Evolutionary conservation across 306 rosid species (phyloP), one percentile per base, ranked within the genome.

Genomic region (Gynostemma pentaphyllum): DNA sequence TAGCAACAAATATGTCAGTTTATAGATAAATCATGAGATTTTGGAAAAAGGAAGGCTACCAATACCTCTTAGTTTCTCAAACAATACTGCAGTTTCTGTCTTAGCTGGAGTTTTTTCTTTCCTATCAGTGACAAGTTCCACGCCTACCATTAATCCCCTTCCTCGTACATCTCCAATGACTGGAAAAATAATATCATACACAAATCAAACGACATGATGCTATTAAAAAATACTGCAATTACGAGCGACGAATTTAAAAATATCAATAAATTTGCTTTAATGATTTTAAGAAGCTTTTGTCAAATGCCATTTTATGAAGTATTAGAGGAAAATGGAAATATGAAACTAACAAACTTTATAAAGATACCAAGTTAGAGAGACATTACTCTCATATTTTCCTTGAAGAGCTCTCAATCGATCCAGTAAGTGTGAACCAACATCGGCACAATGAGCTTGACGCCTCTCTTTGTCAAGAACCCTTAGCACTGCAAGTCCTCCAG

Each of bases 141-240:
- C 19, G 6, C 96, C 96, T 48, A 87, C 79, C 96, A 90, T 90
- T 27, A 90, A 83, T 62, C 96, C 96, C 48, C 85, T 79, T 72
- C 95, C 96, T 69, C 96, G 77, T 55, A 91, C 89, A 80, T 87
- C 82, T 68, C 97, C 96, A 45, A 85, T 83, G 71, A 91, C 91
- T 91, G 76, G 18, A 40, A 76, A 62, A 72, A 22, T n/a, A n/a
- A n/a, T n/a, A n/a, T n/a, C n/a, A 68, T 21, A 50, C 16, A 22
- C 47, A 55, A 46, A n/a, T 37, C 49, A 59, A 45, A 74, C 26
- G 57, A 22, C 29, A 5, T 51, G 29, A 23, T 23, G 36, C n/a
- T n/a, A n/a, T n/a, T n/a, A n/a, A n/a, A 51, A 28, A 51, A 14
- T 26, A 23, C 21, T 28, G 37, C 36, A 51, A 5, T 51, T 26